Percentiles rank a stretch among this genome's conserved stretches.
phyloP scores from a whole-genome alignment of 2,329 filamentous ascomycete species.

The Aquanectria penicillioides region DNA sequence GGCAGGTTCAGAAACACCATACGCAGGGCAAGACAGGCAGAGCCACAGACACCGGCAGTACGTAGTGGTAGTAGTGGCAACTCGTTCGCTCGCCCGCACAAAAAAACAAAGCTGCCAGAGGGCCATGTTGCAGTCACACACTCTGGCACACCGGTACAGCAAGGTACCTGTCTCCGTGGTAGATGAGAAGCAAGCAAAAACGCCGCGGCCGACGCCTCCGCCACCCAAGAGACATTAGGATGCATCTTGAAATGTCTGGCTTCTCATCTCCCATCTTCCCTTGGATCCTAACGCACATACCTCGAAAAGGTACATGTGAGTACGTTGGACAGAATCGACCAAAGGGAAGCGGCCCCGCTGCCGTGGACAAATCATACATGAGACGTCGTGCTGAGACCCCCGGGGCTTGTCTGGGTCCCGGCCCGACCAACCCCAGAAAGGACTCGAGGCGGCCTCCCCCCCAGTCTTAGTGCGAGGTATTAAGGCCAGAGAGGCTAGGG shows the following conservation, averaged over 20 bases:
- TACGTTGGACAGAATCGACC: neutral
- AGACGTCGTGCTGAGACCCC: slow-evolving; percentile 4
- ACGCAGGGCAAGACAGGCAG: slow-evolving; percentile 5
- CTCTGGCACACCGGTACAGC: no score
- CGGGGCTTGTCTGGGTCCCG: neutral
- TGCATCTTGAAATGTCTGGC: no score
- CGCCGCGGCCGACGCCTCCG: neutral
- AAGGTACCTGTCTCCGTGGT: neutral
- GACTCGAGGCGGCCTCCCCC: neutral
- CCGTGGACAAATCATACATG: slow-evolving; percentile 11
- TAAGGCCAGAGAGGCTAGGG: neutral
- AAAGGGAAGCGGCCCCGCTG: neutral
- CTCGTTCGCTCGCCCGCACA: no score
- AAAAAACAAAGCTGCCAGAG: no score
- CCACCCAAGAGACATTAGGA: neutral
- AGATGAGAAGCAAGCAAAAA: neutral
- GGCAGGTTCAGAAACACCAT: neutral
- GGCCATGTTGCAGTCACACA: no score
- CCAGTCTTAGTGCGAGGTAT: neutral
- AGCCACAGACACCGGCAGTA: no score
- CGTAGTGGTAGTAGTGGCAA: no score
- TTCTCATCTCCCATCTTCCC: neutral
- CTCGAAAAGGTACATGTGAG: neutral
- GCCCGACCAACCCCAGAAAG: neutral
- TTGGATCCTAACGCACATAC: neutral